phyloP scores from a whole-genome alignment of 1,284 basidiomycete species.

The Fistulinella staudtii region DNA sequence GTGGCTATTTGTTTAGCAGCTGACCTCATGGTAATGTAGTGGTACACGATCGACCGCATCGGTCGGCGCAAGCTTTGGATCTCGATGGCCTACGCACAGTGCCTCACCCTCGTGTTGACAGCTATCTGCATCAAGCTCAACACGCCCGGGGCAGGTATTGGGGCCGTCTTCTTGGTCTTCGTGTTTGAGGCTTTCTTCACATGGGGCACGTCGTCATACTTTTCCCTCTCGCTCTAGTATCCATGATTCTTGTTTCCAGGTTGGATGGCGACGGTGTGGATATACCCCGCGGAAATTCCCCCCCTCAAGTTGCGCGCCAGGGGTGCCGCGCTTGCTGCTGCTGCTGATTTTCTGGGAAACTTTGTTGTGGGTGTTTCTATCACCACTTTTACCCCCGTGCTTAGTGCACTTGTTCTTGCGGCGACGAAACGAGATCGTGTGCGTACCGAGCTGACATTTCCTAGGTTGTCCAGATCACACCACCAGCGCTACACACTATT shows the following conservation, averaged over 20 bases:
- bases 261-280: constrained; percentile 17
- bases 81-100: constrained; percentile 14
- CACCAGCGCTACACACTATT: constrained; percentile 12
- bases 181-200: constrained; percentile 13
- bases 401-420: too few relatives aligned
- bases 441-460: too few relatives aligned
- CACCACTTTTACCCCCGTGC: too few relatives aligned
- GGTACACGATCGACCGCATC: constrained; percentile 15
- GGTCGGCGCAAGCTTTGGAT: constrained; percentile 18
- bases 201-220: constrained; percentile 5
- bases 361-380: constrained; percentile 8
- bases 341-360: constrained; percentile 11
- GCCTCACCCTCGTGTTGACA: constrained; percentile 11
- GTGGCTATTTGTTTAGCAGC: neutral
- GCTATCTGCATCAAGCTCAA: constrained; percentile 13
- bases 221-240: neutral
- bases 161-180: constrained; percentile 16
- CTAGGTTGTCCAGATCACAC: constrained; percentile 16
- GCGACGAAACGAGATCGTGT: too few relatives aligned
- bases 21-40: constrained; percentile 3
- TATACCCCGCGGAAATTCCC: constrained; percentile 12
- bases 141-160: constrained; percentile 9
- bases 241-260: neutral
- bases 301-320: constrained; percentile 16
- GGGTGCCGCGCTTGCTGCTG: constrained; percentile 11